Evolutionary conservation across 78 protist genomes (phyloP).

Genomic region (Emiliania huxleyi): DNA sequence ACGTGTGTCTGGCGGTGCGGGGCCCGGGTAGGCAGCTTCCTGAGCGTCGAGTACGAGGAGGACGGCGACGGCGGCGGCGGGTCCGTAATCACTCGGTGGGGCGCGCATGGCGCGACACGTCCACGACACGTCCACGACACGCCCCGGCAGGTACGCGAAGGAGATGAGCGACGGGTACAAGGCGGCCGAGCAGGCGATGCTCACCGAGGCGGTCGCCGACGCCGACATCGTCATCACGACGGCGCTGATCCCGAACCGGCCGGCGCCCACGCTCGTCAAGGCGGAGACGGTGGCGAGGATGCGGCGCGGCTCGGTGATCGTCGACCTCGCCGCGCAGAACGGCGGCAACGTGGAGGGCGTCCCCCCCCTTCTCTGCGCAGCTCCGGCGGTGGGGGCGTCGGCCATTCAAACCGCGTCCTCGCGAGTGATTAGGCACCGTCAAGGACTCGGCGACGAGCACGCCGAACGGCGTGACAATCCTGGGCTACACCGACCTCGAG

Average conservation of each 20-base stretch:
- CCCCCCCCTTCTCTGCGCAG: too few relatives aligned
- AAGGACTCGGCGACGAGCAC: not conserved
- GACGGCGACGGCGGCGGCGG: conserved; percentile 60
- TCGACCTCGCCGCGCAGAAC: conserved; percentile 95
- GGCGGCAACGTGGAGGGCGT: conserved; percentile 91
- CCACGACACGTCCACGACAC: too few relatives aligned
- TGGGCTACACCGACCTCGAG: conserved; percentile 95
- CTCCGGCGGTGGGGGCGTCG: too few relatives aligned
- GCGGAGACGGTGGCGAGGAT: conserved; percentile 64
- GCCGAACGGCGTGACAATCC: not conserved
- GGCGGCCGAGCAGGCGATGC: conserved; percentile 88
- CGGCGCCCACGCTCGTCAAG: conserved; percentile 83
- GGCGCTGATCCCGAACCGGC: conserved; percentile 90
- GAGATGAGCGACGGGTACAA: conserved; percentile 85
- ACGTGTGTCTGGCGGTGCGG: too few relatives aligned
- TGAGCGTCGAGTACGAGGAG: conserved; percentile 68
- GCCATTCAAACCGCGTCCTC: too few relatives aligned
- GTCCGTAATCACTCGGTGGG: too few relatives aligned
- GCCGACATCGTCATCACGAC: conserved; percentile 49
- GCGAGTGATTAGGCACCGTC: too few relatives aligned
- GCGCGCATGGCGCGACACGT: too few relatives aligned
- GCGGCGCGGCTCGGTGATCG: conserved; percentile 90
- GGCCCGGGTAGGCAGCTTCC: too few relatives aligned
- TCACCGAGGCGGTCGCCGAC: conserved; percentile 64
- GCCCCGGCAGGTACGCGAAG: conserved; percentile 99